These are phyloP conservation scores for Ophiocordyceps camponoti-leonardi DNA, from an alignment of 2,329 filamentous ascomycete species.

Conservation along the genomic window DNA sequence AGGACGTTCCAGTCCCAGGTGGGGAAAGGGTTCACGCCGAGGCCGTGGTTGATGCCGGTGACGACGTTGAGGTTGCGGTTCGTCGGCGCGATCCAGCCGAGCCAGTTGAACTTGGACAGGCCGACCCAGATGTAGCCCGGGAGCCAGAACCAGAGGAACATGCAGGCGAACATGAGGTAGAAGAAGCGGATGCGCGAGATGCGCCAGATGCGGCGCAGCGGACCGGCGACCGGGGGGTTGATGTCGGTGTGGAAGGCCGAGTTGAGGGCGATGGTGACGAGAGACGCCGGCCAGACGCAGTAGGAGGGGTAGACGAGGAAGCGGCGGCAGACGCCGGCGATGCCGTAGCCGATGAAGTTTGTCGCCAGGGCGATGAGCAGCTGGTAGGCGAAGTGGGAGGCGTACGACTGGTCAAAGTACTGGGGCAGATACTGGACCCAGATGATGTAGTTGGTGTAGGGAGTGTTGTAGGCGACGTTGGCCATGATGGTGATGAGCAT, in stretches of 20 bases:
- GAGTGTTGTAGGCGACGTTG: conserved; percentile 35
- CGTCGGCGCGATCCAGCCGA: conserved; percentile 35
- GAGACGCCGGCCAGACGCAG: conserved; percentile 38
- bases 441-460: conserved; percentile 37
- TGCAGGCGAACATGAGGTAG: conserved; percentile 27
- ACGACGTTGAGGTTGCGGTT: conserved; percentile 24
- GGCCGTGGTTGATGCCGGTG: conserved; percentile 24
- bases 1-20: conserved; percentile 32
- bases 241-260: conserved; percentile 31
- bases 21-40: conserved; percentile 26
- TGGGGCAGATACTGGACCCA: conserved; percentile 33
- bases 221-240: conserved; percentile 21
- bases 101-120: conserved; percentile 36
- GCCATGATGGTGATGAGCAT: conserved; percentile 46
- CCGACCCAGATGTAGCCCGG: conserved; percentile 36
- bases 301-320: conserved; percentile 39
- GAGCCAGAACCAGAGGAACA: conserved; percentile 43
- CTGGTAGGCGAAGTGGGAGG: conserved; percentile 34
- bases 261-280: conserved; percentile 37
- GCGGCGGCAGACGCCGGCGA: conserved; percentile 33
- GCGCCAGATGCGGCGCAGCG: conserved; percentile 24
- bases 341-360: conserved; percentile 40
- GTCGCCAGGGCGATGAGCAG: conserved; percentile 35
- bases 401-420: conserved; percentile 37
- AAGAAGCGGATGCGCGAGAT: conserved; percentile 36